Evolutionary conservation across 75 land plant genomes (phyloP).

Genomic region (Sequoiadendron giganteum): DNA sequence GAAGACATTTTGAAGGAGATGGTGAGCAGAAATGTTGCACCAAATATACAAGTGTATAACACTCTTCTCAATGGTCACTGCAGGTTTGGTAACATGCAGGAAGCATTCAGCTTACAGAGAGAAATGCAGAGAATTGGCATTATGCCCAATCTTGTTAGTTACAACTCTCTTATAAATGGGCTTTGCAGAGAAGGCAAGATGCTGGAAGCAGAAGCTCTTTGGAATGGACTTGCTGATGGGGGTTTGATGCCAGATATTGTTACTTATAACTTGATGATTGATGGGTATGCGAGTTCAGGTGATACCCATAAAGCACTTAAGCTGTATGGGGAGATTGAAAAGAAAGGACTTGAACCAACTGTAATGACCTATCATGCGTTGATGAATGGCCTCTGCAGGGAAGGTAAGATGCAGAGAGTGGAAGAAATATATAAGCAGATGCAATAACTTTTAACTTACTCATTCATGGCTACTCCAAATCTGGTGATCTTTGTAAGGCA

Average conservation of each 20-base stretch:
- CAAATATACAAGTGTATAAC: constrained; percentile 54
- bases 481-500: constrained; percentile 52
- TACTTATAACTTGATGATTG: constrained; percentile 58
- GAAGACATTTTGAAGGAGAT: constrained; percentile 40
- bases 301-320: constrained; percentile 28
- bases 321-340: constrained; percentile 38
- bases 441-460: constrained; percentile 43
- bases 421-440: constrained; percentile 28
- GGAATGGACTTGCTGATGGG: constrained; percentile 33
- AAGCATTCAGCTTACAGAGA: constrained; percentile 31
- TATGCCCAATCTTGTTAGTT: constrained; percentile 49
- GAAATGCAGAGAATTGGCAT: constrained; percentile 44
- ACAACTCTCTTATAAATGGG: constrained; percentile 56
- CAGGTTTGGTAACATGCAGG: constrained; percentile 25
- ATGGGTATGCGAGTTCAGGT: constrained; percentile 37
- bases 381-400: constrained; percentile 29
- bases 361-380: constrained; percentile 41
- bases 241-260: constrained; percentile 55
- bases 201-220: constrained; percentile 42
- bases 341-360: constrained; percentile 36
- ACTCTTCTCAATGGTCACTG: constrained; percentile 48
- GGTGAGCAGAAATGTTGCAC: constrained; percentile 25
- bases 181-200: constrained; percentile 36
- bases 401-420: constrained; percentile 28
- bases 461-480: constrained; percentile 47